phyloP scores from a whole-genome alignment of 768 basidiomycete species.

The Dioszegia aurantiaca region DNA sequence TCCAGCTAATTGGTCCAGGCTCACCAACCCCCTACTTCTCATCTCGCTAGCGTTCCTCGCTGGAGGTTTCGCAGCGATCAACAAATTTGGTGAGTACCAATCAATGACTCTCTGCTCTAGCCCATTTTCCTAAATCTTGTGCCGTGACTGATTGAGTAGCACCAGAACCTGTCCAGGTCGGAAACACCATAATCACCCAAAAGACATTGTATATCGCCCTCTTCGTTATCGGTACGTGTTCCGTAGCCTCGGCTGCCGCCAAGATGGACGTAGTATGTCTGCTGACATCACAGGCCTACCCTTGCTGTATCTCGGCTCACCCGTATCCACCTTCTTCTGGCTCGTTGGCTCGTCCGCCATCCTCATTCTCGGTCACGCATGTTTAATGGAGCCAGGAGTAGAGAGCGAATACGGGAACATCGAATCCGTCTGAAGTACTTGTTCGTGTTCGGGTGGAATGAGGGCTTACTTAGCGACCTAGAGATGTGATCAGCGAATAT shows the following conservation, averaged over 20 bases:
- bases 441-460: neutral
- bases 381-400: constrained; percentile 85
- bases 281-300: constrained; percentile 63
- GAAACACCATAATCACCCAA: constrained; percentile 77
- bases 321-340: constrained; percentile 80
- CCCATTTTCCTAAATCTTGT: neutral
- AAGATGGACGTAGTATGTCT: neutral
- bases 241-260: neutral
- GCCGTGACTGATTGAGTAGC: constrained; percentile 54
- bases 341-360: constrained; percentile 84
- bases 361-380: constrained; percentile 81
- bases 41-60: constrained; percentile 84
- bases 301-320: constrained; percentile 64
- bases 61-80: constrained; percentile 85
- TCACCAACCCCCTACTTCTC: constrained; percentile 76
- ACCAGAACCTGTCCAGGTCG: constrained; percentile 79
- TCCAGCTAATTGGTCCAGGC: constrained; percentile 5
- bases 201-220: constrained; percentile 81
- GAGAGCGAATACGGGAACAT: constrained; percentile 59
- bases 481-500: too few relatives aligned
- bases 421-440: constrained; percentile 3
- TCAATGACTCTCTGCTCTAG: too few relatives aligned
- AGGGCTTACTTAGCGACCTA: neutral
- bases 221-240: constrained; percentile 64
- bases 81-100: constrained; percentile 70